Conservation (phyloP, 1,284 basidiomycete species). For the Microbotryomycetes sp. region DNA sequence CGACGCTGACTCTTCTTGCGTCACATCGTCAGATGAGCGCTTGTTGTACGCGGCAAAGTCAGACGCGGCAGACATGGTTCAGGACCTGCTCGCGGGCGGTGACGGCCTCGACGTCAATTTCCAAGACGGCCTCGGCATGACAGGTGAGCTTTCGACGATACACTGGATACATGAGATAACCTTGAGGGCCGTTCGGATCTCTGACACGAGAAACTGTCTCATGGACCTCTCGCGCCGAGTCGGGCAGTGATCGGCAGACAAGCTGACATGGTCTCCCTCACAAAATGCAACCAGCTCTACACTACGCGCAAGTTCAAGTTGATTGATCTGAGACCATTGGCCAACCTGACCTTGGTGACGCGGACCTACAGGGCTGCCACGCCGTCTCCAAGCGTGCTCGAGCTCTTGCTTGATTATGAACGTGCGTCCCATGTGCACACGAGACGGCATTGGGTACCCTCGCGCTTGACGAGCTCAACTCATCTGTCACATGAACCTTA, state of each 20-base stretch:
- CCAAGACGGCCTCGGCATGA: conserved; percentile 51
- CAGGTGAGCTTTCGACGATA: conserved; percentile 8
- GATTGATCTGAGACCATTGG: background rate
- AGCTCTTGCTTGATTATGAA: conserved; percentile 64
- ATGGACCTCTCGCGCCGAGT: background rate
- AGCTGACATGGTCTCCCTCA: background rate
- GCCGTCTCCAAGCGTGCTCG: conserved; percentile 58
- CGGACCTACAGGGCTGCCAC: conserved; percentile 36
- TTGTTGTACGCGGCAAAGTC: conserved; percentile 64
- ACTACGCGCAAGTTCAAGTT: conserved; percentile 62
- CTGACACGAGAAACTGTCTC: background rate
- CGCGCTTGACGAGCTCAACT: conserved; percentile 35
- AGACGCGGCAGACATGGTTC: conserved; percentile 64
- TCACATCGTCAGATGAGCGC: conserved; percentile 54
- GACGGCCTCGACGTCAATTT: conserved; percentile 57
- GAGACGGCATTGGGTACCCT: background rate
- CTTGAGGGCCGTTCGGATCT: background rate
- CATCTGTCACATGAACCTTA: background rate
- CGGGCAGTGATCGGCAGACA: background rate
- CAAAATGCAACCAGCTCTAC: conserved; percentile 53
- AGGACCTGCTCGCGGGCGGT: conserved; percentile 52
- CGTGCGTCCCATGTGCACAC: conserved; percentile 37
- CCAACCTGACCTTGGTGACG: background rate
- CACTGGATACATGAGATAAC: background rate
- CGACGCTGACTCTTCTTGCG: no score